Evolutionary conservation across 495 filamentous ascomycete genomes (phyloP), one percentile per base, ranked within the genome.

Genomic region (Penicillium malachiteum): DNA sequence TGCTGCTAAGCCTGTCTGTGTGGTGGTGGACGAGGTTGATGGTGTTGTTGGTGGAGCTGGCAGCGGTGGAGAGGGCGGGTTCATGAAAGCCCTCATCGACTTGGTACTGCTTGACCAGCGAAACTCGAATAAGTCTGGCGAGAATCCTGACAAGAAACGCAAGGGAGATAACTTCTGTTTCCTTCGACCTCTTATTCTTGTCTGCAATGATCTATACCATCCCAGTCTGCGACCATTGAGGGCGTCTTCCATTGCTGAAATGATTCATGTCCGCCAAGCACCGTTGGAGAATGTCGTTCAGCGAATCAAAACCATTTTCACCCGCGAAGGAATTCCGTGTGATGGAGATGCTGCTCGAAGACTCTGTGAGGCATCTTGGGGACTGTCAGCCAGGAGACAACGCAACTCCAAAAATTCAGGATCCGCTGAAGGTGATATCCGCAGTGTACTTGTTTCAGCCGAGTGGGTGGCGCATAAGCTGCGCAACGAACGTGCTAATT

Each of bases 151-250:
- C 58, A 77, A 74, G 63, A 84, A 84, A 62, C 84, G 78, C 55
- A 91, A 87, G 64, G 86, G 85, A 0, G 91, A 96, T 59, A 84
- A 84, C 38, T 98, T 97, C 68, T 81, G 86, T 30, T 81, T 96
- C 50, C 80, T 92, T 71, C 82, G 94, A 45, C 94, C 94, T 0
- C 77, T 98, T 34, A 91, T 98, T 54, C 72, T 97, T 30, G 91
- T 98, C 54, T 98, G 94, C 79, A 98, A 98, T 56, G 94, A 98
- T 71, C 82, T 96, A n/a, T 98, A 98, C 68, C 90, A 95, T 62
- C 83, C 94, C 18, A 89, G 91, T 51, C 80, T 98, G 26, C 83
- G 90, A 10, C 90, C 89, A 16, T 80, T 98, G 14, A 83, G 94
- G 30, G 85, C 89, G 50, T 90, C 90, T 0, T 84, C 80, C 14